Conservation (phyloP, 176 grass and related monocot species). For the Oryza glaberrima region DNA sequence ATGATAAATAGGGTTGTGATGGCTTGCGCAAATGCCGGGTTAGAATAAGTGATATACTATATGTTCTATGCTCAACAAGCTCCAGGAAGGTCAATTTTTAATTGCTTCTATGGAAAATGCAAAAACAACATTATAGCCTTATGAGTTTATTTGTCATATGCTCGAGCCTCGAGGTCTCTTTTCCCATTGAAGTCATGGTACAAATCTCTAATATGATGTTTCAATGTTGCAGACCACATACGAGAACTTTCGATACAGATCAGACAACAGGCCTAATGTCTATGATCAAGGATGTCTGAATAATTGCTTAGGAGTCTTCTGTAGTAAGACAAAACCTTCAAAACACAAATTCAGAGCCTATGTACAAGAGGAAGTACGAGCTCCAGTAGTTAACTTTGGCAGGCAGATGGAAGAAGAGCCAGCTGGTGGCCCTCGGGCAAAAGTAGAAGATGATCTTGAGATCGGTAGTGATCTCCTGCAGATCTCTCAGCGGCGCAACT, state of each 20-base stretch:
- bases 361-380: conserved; percentile 64
- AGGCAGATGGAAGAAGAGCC: conserved; percentile 54
- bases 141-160: background rate
- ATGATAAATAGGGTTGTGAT: conserved; percentile 11
- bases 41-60: conserved; percentile 20
- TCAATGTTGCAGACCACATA: conserved; percentile 82
- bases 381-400: conserved; percentile 50
- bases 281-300: conserved; percentile 76
- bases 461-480: conserved; percentile 83
- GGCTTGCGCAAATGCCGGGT: background rate
- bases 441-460: conserved; percentile 95
- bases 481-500: conserved; percentile 80
- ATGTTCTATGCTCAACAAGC: conserved; percentile 18
- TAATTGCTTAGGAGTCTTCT: conserved; percentile 79
- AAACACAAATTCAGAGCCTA: conserved; percentile 73
- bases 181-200: background rate
- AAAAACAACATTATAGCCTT: background rate
- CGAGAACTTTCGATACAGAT: conserved; percentile 90
- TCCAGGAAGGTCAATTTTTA: background rate
- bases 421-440: conserved; percentile 65
- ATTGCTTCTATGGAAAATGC: background rate
- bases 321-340: conserved; percentile 63
- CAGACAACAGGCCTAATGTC: conserved; percentile 67
- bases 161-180: background rate
- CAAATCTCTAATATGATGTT: background rate